phyloP scores from a whole-genome alignment of 108 stramenopile species.

The Mayamaea pseudoterrestris region DNA sequence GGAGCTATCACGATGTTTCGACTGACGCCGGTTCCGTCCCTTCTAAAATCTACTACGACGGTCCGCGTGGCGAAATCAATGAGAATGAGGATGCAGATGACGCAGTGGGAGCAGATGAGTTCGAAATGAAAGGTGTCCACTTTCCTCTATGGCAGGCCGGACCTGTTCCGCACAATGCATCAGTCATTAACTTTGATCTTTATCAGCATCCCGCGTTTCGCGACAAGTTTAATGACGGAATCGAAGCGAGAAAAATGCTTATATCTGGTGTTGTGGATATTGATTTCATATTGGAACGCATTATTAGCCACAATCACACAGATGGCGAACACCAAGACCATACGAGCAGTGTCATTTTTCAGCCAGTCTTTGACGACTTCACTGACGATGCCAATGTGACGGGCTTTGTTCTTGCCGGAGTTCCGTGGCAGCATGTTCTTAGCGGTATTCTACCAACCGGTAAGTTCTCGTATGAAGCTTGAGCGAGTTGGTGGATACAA shows the following conservation, averaged over 20 bases:
- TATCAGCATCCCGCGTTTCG: background rate
- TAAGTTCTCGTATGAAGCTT: too few relatives aligned
- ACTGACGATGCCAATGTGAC: slow-evolving; percentile 1
- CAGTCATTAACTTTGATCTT: slow-evolving; percentile 6
- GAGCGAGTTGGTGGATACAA: too few relatives aligned
- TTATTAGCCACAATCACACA: background rate
- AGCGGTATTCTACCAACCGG: slow-evolving; percentile 9
- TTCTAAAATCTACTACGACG: too few relatives aligned
- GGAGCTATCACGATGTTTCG: background rate
- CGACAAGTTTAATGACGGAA: too few relatives aligned
- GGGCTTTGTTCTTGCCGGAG: slow-evolving; percentile 10
- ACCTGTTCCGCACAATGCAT: background rate
- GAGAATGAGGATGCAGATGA: background rate
- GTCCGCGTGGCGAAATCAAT: too few relatives aligned
- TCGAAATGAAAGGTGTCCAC: background rate
- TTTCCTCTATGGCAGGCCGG: slow-evolving; percentile 6
- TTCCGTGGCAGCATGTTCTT: slow-evolving; percentile 15
- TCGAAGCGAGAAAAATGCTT: background rate
- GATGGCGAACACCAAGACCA: too few relatives aligned
- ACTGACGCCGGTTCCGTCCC: too few relatives aligned
- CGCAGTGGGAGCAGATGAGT: background rate
- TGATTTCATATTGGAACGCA: background rate
- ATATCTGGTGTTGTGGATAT: slow-evolving; percentile 1
- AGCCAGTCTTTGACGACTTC: background rate
- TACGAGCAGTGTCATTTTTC: background rate